A percentile compares a stretch with the other conserved stretches of the same genome.
phyloP scores from a whole-genome alignment of 768 basidiomycete species.

The Termitomyces sp. region DNA sequence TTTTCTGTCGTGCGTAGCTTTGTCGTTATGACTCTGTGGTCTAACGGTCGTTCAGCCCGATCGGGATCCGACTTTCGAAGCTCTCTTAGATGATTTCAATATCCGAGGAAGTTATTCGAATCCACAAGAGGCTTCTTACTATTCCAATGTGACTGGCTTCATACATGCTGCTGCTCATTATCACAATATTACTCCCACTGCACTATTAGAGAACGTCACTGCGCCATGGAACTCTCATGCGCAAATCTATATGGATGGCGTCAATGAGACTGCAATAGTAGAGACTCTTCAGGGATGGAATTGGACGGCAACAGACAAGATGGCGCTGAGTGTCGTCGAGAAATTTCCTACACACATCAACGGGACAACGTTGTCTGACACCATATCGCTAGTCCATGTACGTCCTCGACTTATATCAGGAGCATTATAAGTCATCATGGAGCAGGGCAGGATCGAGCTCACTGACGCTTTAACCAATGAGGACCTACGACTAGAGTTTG shows the following conservation, averaged over 20 bases:
- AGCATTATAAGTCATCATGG: background rate
- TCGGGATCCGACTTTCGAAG: conserved; percentile 32
- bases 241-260: conserved; percentile 39
- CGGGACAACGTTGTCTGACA: conserved; percentile 27
- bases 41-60: conserved; percentile 33
- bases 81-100: conserved; percentile 45
- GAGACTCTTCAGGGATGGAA: conserved; percentile 57
- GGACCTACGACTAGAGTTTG: conserved; percentile 65
- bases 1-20: conserved; percentile 48
- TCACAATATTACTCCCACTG: conserved; percentile 56
- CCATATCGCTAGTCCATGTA: conserved; percentile 62
- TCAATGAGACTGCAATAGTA: conserved; percentile 44
- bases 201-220: conserved; percentile 30
- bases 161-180: conserved; percentile 57
- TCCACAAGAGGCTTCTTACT: conserved; percentile 50
- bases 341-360: conserved; percentile 37
- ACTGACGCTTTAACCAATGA: conserved; percentile 43
- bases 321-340: conserved; percentile 64
- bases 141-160: conserved; percentile 74
- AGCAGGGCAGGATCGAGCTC: conserved; percentile 70
- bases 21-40: background rate
- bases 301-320: conserved; percentile 59
- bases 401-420: conserved; percentile 18
- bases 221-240: conserved; percentile 48
- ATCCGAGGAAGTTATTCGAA: conserved; percentile 39